Evolutionary conservation across 345 rosid genomes (phyloP).

Genomic region (Brassica cretica): DNA sequence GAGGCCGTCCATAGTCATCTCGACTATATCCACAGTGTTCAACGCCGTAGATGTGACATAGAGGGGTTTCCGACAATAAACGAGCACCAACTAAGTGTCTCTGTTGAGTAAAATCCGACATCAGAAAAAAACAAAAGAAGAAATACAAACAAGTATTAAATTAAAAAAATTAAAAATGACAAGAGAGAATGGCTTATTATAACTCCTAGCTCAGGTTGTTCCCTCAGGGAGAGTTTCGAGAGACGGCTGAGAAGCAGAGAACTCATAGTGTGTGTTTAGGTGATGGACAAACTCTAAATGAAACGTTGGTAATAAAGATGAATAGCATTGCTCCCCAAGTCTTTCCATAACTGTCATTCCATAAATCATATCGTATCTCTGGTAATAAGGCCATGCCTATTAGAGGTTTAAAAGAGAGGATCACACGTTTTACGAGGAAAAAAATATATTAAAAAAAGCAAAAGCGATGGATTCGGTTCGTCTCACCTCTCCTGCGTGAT

Average conservation of each 20-base stretch:
- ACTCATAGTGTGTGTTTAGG: background rate
- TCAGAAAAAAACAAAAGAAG: background rate
- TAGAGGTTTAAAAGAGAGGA: too few species aligned
- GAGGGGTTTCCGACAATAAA: background rate
- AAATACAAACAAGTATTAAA: background rate
- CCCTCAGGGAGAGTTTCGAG: background rate
- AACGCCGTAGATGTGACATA: background rate
- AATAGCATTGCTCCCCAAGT: background rate
- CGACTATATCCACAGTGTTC: background rate
- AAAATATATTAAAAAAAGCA: too few species aligned
- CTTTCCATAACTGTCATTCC: background rate
- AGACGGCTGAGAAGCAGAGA: slow-evolving; percentile 4
- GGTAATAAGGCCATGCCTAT: too few species aligned
- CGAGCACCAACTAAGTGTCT: background rate
- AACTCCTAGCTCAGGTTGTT: background rate
- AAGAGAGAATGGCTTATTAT: background rate
- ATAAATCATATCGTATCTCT: too few species aligned
- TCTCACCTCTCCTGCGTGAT: too few species aligned
- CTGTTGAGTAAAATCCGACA: background rate
- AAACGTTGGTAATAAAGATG: background rate
- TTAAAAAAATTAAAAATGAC: background rate
- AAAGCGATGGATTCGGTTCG: too few species aligned
- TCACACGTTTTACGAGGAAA: too few species aligned
- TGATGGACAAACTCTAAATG: background rate
- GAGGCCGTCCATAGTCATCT: too few species aligned